phyloP scores from a whole-genome alignment of 2,329 filamentous ascomycete genomes.

The Trichoderma pleuroti region DNA sequence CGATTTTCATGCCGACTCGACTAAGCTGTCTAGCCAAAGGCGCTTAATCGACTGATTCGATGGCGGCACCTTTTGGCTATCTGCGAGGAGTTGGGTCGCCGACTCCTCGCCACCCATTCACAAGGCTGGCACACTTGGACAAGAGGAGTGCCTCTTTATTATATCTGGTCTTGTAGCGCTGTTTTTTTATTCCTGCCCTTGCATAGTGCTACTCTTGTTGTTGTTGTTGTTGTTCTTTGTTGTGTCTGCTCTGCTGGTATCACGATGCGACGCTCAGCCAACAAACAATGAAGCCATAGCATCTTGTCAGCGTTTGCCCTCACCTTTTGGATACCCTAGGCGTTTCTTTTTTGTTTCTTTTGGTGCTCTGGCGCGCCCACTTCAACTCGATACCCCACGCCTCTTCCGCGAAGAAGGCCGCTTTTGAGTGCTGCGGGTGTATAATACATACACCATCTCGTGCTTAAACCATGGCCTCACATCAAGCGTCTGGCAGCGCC shows the following conservation, averaged over 20 bases:
- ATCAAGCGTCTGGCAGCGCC: slow-evolving; percentile 37
- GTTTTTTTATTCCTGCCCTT: slow-evolving; percentile 3
- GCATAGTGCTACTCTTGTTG: background rate
- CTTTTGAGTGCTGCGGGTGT: background rate
- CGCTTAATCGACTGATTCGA: slow-evolving; percentile 20
- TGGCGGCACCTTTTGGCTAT: slow-evolving; percentile 6
- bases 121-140: background rate
- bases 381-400: slow-evolving; percentile 11
- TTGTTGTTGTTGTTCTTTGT: slow-evolving; percentile 4
- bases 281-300: slow-evolving; percentile 30
- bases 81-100: background rate
- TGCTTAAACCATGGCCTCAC: slow-evolving; percentile 36
- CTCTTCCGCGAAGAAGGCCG: slow-evolving; percentile 29
- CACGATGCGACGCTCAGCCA: slow-evolving; percentile 17
- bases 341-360: background rate
- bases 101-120: slow-evolving; percentile 5
- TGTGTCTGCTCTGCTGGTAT: slow-evolving; percentile 18
- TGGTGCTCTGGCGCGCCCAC: background rate
- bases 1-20: slow-evolving; percentile 4
- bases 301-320: slow-evolving; percentile 15
- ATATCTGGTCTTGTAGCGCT: slow-evolving; percentile 16
- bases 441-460: background rate
- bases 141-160: background rate
- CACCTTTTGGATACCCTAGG: slow-evolving; percentile 19
- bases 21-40: slow-evolving; percentile 13